Conservation (phyloP, 1,284 basidiomycete genomes). For the Singerocomus rubriflavus region DNA sequence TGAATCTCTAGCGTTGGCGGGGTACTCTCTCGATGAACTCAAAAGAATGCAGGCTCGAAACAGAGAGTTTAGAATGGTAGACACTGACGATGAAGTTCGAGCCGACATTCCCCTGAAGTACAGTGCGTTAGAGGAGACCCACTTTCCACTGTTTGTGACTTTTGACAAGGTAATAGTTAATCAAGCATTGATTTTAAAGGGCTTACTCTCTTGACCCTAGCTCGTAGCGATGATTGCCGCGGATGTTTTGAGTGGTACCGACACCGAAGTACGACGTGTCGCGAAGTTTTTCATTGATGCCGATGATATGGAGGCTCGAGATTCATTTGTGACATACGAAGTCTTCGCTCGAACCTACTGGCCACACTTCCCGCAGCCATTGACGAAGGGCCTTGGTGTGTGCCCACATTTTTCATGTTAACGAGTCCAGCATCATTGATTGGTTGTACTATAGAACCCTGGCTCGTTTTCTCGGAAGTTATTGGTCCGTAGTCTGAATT, state of each 20-base stretch:
- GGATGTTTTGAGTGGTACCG: constrained; percentile 20
- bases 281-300: constrained; percentile 17
- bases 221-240: constrained; percentile 18
- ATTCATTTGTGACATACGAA: constrained; percentile 44
- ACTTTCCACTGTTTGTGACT: constrained; percentile 72
- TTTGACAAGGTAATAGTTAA: constrained; percentile 52
- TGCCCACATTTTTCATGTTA: neutral
- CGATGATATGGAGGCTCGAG: constrained; percentile 17
- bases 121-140: constrained; percentile 52
- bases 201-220: constrained; percentile 9
- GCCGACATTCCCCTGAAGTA: constrained; percentile 53
- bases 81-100: constrained; percentile 48
- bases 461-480: constrained; percentile 66
- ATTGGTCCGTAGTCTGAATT: constrained; percentile 42
- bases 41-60: constrained; percentile 24
- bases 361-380: constrained; percentile 55
- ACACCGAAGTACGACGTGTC: constrained; percentile 4
- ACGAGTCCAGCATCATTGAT: neutral
- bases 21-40: constrained; percentile 40
- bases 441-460: constrained; percentile 43
- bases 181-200: neutral
- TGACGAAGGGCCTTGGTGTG: constrained; percentile 58
- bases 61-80: constrained; percentile 39
- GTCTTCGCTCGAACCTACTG: constrained; percentile 57
- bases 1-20: constrained; percentile 43